Evolutionary conservation across 257 asterid genomes (phyloP).

Genomic region (Nicotiana noctiflora): DNA sequence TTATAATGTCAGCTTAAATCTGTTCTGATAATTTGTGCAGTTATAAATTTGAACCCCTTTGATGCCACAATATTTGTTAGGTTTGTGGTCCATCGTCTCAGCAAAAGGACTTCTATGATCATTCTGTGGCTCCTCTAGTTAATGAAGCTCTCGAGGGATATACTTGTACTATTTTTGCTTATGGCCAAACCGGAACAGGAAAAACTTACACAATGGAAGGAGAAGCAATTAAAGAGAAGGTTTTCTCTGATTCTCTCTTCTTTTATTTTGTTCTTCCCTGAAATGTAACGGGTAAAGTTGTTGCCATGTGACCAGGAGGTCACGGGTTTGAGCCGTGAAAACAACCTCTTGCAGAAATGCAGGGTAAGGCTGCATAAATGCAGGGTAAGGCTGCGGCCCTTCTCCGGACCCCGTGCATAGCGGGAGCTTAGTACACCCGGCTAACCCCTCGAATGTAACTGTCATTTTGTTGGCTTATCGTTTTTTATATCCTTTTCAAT

Average conservation of each 20-base stretch:
- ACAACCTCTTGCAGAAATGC: no score
- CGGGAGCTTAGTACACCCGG: no score
- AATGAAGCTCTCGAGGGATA: constrained; percentile 50
- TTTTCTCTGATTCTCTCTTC: constrained; percentile 6
- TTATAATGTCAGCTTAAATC: constrained; percentile 2
- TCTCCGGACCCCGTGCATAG: no score
- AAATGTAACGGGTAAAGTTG: not conserved
- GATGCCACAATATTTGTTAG: constrained; percentile 18
- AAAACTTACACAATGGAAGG: constrained; percentile 70
- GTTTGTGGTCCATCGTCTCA: constrained; percentile 43
- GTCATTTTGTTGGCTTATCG: not conserved
- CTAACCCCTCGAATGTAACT: not conserved
- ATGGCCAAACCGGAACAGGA: constrained; percentile 58
- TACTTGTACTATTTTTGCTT: constrained; percentile 57
- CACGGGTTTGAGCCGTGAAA: no score
- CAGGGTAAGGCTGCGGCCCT: no score
- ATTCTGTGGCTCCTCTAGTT: constrained; percentile 40
- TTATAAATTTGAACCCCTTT: not conserved
- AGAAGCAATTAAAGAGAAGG: constrained; percentile 44
- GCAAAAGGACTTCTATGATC: constrained; percentile 43
- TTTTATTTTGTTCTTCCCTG: not conserved
- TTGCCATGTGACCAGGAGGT: no score
- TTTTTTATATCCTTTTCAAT: not conserved
- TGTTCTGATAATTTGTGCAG: not conserved
- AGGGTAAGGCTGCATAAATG: no score